Evolutionary conservation across 1,284 basidiomycete species (phyloP), one percentile per base, ranked within the genome.

Genomic region (Ganoderma meredithae): DNA sequence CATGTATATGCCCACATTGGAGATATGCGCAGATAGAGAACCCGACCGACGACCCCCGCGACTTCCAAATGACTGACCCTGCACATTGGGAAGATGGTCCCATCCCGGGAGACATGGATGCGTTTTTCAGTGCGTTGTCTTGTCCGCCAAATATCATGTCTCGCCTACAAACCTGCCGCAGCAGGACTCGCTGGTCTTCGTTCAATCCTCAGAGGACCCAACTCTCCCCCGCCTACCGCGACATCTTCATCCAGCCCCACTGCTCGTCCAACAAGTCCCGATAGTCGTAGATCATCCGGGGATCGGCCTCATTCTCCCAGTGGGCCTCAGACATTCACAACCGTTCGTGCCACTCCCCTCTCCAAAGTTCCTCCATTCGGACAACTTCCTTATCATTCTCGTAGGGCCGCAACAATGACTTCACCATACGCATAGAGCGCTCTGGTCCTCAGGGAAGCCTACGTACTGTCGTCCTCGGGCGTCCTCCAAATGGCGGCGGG

Each of bases 41-140:
- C 77, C 82, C 87, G 17, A 76, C 81, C 63, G 90, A 94, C 75
- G 92, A 94, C 81, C 92, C 93, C 43, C 88, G 93, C 63, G 79
- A 84, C 59, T 92, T 90, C 76, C 83, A 85, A 44, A 74, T 75
- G 52, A 74, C 70, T n/a, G 75, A 71, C 3, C 74, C 74, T 52
- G 82, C 70, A 25, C 73, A 75, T 15, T 81, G 79, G 47, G 82
- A 79, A 49, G 72, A 81, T 49, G 75, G 83, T 19, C 64, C 60
- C n/a, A 69, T 76, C 7, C 69, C 22, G 76, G 82, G 17, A 81
- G 80, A 62, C 55, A 73, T 88, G 39, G 84, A 86, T 47, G 77
- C 78, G 5, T 82, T 91, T 67, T 70, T 90, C 5, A 68, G 88
- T 89, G 63, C 39, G 80, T 76, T 31, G 13, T 13, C n/a, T 15